phyloP scores from a whole-genome alignment of 2,329 filamentous ascomycete species.

The Fusarium lateritium region DNA sequence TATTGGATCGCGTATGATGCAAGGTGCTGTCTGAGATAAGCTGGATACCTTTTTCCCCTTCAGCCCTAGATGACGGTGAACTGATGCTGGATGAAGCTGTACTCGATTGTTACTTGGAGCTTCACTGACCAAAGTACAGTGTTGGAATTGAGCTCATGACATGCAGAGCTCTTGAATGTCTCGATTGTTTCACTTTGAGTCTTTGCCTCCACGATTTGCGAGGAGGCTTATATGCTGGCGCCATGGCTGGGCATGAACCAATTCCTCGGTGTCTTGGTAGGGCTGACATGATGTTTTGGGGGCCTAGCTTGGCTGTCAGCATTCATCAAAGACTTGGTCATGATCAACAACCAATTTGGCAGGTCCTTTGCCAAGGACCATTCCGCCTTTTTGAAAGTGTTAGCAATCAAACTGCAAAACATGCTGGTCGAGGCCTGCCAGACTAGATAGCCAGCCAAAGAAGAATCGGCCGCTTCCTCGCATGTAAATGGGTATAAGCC shows the following conservation, averaged over 20 bases:
- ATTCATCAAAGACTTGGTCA: conserved; percentile 1
- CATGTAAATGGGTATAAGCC: no score
- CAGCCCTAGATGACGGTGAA: background rate
- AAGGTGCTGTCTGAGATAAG: conserved; percentile 28
- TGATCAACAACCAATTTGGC: background rate
- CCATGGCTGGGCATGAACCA: no score
- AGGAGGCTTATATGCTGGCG: no score
- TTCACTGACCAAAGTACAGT: background rate
- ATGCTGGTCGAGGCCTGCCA: no score
- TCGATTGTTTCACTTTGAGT: background rate
- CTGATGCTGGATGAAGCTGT: background rate
- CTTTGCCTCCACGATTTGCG: background rate
- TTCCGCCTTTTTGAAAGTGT: background rate
- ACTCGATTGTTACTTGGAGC: background rate
- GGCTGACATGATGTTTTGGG: conserved; percentile 16
- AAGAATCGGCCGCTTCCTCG: no score
- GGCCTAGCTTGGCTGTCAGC: conserved; percentile 24
- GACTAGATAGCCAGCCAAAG: no score
- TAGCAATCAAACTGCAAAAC: no score
- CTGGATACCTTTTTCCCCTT: background rate
- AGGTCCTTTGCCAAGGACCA: background rate
- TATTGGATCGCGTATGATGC: conserved; percentile 13
- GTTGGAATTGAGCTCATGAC: background rate
- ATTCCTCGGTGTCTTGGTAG: background rate
- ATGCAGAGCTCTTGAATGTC: background rate